These are phyloP conservation scores for Phallus indusiatus DNA, from an alignment of 768 basidiomycete genomes.

Conservation along the genomic window DNA sequence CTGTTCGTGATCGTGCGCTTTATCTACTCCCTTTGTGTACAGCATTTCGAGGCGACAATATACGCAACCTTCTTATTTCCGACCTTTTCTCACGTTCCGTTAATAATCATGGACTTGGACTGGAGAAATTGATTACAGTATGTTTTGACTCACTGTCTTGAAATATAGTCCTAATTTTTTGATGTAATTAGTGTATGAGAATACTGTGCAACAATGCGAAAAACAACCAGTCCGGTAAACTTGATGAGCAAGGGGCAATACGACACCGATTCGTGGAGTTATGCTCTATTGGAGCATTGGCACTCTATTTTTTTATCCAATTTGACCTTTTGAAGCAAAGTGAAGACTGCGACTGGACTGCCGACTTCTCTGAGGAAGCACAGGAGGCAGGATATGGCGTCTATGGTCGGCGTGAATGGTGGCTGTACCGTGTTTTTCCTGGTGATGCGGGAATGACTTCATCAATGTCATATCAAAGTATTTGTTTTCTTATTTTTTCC, in stretches of 20 bases:
- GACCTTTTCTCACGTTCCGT: neutral
- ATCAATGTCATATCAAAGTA: slow-evolving; percentile 24
- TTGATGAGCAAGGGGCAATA: slow-evolving; percentile 25
- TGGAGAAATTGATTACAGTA: neutral
- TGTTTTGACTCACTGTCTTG: neutral
- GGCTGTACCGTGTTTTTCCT: slow-evolving; percentile 18
- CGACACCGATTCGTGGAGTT: slow-evolving; percentile 21
- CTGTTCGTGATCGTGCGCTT: neutral
- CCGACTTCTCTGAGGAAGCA: slow-evolving; percentile 17
- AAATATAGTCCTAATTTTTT: neutral
- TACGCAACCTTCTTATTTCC: neutral
- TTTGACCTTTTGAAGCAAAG: slow-evolving; percentile 19
- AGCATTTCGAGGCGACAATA: neutral
- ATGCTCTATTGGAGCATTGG: slow-evolving; percentile 22
- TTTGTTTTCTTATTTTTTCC: neutral
- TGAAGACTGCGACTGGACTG: slow-evolving; percentile 19
- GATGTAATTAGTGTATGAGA: neutral
- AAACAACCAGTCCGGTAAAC: slow-evolving; percentile 14
- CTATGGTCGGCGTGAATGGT: slow-evolving; percentile 24
- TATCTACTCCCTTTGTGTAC: neutral
- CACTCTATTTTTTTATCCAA: slow-evolving; percentile 19
- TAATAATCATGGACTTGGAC: neutral
- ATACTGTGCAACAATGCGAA: neutral
- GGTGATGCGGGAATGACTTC: neutral
- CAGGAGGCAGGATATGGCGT: slow-evolving; percentile 15